phyloP scores from a whole-genome alignment of 108 stramenopile species.

The Hondaea fermentalgiana region DNA sequence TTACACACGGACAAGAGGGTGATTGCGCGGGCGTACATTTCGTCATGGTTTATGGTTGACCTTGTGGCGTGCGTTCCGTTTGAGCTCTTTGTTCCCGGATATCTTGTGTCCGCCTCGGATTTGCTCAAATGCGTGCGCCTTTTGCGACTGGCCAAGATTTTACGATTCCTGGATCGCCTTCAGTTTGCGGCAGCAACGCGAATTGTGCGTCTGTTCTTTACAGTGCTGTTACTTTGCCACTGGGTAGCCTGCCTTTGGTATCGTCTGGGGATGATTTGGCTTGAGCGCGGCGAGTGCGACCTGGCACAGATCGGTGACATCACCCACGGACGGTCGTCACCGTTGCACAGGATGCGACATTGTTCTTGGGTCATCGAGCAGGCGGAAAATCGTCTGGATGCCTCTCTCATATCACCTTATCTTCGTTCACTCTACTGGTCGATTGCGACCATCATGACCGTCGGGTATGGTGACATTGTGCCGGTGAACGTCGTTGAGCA shows the following conservation, averaged over 20 bases:
- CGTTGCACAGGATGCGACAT: neutral
- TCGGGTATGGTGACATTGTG: constrained; percentile 4
- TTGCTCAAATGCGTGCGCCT: neutral
- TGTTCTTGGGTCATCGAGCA: neutral
- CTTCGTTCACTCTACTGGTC: constrained; percentile 3
- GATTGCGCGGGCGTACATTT: neutral
- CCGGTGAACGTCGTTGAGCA: neutral
- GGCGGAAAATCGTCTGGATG: neutral
- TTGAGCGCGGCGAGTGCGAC: neutral
- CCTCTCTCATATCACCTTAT: neutral
- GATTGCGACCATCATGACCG: constrained; percentile 2
- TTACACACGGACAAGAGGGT: neutral
- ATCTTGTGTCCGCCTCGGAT: neutral
- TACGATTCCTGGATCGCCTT: neutral
- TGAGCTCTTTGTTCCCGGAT: neutral
- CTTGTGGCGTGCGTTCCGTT: neutral
- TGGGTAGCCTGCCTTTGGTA: constrained; percentile 4
- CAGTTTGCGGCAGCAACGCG: neutral
- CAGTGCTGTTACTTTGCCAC: neutral
- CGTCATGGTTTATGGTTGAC: neutral
- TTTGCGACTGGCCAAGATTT: neutral
- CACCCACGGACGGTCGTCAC: neutral
- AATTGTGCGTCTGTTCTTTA: neutral
- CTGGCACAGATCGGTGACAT: neutral
- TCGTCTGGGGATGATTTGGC: neutral